These are phyloP conservation scores for Tylopilus balloui DNA, from an alignment of 768 basidiomycete genomes.

Conservation along the genomic window DNA sequence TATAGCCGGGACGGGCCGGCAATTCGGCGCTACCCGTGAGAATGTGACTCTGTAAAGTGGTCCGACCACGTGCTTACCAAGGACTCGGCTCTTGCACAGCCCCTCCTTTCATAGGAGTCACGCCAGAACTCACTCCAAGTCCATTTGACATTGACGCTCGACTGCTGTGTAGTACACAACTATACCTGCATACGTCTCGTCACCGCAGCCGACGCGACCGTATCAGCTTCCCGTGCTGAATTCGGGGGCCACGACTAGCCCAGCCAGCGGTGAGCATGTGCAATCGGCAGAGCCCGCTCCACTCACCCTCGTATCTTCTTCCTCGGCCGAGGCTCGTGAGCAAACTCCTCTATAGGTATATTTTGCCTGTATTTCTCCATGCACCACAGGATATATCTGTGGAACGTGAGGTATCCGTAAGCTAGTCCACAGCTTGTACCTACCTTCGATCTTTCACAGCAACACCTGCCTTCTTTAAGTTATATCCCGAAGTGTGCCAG, in stretches of 20 bases:
- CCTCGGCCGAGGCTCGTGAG: conserved; percentile 61
- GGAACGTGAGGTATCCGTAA: conserved; percentile 5
- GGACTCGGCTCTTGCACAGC: conserved; percentile 9
- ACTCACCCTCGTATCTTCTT: conserved; percentile 79
- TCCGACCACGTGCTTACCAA: conserved; percentile 23
- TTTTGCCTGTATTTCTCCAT: conserved; percentile 74
- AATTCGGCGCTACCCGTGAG: conserved; percentile 23
- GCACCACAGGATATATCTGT: conserved; percentile 80
- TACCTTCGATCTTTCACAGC: conserved; percentile 68
- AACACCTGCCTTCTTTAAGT: conserved; percentile 63
- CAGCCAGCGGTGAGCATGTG: not conserved
- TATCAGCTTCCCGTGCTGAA: conserved; percentile 71
- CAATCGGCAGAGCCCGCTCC: not conserved
- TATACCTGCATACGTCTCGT: conserved; percentile 7
- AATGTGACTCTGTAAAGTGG: conserved; percentile 30
- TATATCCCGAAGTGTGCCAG: conserved; percentile 55
- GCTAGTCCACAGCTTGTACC: conserved; percentile 18
- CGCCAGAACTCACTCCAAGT: conserved; percentile 9
- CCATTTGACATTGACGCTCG: conserved; percentile 6
- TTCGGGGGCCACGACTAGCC: conserved; percentile 65
- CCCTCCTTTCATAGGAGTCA: conserved; percentile 12
- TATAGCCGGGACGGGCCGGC: conserved; percentile 13
- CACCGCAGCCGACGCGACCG: conserved; percentile 51
- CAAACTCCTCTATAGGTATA: conserved; percentile 51
- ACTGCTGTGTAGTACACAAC: conserved; percentile 16